These are phyloP conservation scores for Dactylellina sp. DNA, from an alignment of 2,329 filamentous ascomycete species.

Conservation along the genomic window DNA sequence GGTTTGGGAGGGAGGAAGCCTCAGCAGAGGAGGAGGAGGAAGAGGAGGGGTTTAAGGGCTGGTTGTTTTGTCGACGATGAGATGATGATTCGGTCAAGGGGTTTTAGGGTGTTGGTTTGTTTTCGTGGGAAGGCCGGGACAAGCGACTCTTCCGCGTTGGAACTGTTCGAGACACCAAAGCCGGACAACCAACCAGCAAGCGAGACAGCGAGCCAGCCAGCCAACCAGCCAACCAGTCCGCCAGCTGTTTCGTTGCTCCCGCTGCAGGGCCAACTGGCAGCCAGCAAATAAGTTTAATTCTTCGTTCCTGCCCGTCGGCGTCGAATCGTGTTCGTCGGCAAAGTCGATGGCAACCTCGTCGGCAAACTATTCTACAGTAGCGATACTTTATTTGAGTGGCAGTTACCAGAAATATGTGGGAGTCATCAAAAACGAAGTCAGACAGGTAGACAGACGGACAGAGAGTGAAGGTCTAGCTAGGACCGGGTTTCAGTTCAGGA, in stretches of 20 bases:
- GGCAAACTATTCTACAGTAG: not conserved
- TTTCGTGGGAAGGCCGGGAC: slow-evolving; percentile 29
- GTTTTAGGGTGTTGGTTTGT: slow-evolving; percentile 41
- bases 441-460: slow-evolving; percentile 15
- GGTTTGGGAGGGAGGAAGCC: slow-evolving; percentile 19
- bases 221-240: slow-evolving; percentile 25
- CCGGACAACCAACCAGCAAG: not conserved
- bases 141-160: slow-evolving; percentile 33
- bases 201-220: no score
- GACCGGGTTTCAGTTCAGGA: no score
- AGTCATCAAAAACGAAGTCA: slow-evolving; percentile 4
- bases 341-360: not conserved
- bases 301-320: slow-evolving; percentile 2
- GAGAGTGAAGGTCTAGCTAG: not conserved
- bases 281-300: slow-evolving; percentile 16
- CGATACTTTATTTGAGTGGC: slow-evolving; percentile 1
- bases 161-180: slow-evolving; percentile 1
- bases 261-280: slow-evolving; percentile 55
- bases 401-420: not conserved
- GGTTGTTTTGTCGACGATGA: slow-evolving; percentile 35
- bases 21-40: slow-evolving; percentile 15
- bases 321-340: no score
- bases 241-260: slow-evolving; percentile 34
- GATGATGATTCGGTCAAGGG: slow-evolving; percentile 47
- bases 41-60: slow-evolving; percentile 32